Evolutionary conservation across 768 basidiomycete genomes (phyloP), one percentile per base, ranked within the genome.

Genomic region (Melanogaster broomeanus): DNA sequence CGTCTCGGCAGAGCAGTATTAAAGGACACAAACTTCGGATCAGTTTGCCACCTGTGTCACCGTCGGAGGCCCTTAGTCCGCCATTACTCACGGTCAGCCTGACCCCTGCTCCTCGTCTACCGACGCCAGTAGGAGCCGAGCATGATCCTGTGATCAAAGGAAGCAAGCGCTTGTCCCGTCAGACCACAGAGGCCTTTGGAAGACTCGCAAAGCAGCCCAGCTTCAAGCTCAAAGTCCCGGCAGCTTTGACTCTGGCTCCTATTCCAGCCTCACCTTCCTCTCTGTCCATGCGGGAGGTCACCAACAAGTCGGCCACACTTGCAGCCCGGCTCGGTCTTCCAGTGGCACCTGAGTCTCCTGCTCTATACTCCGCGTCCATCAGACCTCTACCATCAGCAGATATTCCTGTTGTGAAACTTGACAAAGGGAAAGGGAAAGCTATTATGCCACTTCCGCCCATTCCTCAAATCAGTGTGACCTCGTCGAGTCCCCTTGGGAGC

Each of bases 1-100:
- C 38, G 65, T 63, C 37, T 56, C 68, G 12, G 47, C 62, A 22
- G 52, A 54, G 41, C 41, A 55, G 25, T 22, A 13, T 24, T 40
- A 45, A 38, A 31, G 31, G 24, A 25, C 53, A 2, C n/a, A 25
- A 11, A n/a, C 53, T 58, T 27, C 25, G 30, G 31, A 50, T 58
- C 43, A 18, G 28, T 31, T 8, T 52, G 25, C 46, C 47, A 30
- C 19, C 43, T 21, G 38, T 16, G 35, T 30, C 39, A 1, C 22
- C 47, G 11, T 21, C 3, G 1, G 18, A 21, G 13, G 13, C 42
- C 15, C 27, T n/a, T 18, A 45, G 47, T 21, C 47, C 40, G 3
- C 37, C 54, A 42, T 39, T 44, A 24, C 31, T 30, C 21, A 35
- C 52, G 15, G 35, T 55, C 15, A 27, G 13, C 45, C 30, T 51